Percentiles rank a stretch among this genome's conserved stretches.
Evolutionary conservation across 768 basidiomycete species (phyloP).

Genomic region (Boletus rubropictus): DNA sequence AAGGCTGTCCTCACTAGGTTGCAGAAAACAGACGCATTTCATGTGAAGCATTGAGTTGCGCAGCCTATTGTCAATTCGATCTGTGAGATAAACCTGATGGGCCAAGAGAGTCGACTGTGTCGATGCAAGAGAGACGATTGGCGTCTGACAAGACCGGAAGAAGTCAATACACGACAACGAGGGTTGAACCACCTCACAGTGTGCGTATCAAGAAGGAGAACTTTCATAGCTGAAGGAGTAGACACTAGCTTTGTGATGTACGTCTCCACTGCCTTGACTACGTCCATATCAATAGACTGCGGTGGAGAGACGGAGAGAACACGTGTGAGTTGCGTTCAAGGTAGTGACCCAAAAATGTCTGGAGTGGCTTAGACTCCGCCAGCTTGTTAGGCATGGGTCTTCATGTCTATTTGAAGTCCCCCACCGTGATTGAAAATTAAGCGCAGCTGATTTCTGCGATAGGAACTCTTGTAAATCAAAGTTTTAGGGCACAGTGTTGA

Average conservation of each 20-base stretch:
- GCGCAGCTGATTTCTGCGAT: conserved; percentile 10
- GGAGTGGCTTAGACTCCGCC: too few relatives aligned
- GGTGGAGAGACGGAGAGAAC: background rate
- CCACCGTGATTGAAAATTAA: conserved; percentile 2
- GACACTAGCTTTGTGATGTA: conserved; percentile 89
- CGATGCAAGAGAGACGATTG: conserved; percentile 89
- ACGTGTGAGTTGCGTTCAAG: too few relatives aligned
- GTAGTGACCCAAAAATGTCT: too few relatives aligned
- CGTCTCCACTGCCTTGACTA: conserved; percentile 89
- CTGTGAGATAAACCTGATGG: conserved; percentile 96
- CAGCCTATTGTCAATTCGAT: conserved; percentile 91
- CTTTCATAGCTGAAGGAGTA: conserved; percentile 87
- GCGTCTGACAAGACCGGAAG: conserved; percentile 54
- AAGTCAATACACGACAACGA: background rate
- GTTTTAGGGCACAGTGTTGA: conserved; percentile 9
- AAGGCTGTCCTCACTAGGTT: conserved; percentile 76
- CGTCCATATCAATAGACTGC: conserved; percentile 62
- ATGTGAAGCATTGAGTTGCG: conserved; percentile 93
- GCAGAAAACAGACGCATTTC: conserved; percentile 94
- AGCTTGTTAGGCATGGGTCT: background rate
- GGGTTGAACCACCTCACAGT: conserved; percentile 54
- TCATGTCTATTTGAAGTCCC: too few relatives aligned
- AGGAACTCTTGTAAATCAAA: conserved; percentile 4
- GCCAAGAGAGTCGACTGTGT: conserved; percentile 91
- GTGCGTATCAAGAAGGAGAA: conserved; percentile 88